Evolutionary conservation across 2,329 filamentous ascomycete genomes (phyloP).

Genomic region (Cladosporium velox): DNA sequence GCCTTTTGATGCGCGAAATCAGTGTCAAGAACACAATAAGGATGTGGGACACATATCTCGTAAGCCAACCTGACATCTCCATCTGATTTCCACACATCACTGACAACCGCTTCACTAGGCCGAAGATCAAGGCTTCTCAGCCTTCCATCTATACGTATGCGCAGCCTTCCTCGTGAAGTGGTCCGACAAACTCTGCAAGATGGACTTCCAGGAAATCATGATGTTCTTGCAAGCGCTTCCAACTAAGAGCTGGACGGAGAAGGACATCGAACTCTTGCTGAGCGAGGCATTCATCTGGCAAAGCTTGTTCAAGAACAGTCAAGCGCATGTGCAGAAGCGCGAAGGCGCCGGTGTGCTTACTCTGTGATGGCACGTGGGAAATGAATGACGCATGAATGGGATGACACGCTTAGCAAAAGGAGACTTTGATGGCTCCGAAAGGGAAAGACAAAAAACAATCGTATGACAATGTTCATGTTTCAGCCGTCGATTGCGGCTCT

Average conservation of each 20-base stretch:
- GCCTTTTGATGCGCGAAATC: constrained; percentile 94
- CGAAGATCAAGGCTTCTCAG: constrained; percentile 96
- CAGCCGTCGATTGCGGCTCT: not conserved
- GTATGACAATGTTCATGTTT: constrained; percentile 5
- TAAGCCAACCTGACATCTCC: constrained; percentile 49
- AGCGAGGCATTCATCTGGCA: constrained; percentile 99
- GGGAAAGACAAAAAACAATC: not conserved
- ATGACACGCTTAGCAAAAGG: constrained; percentile 2
- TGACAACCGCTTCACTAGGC: constrained; percentile 59
- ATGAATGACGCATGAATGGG: constrained; percentile 6
- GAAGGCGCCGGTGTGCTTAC: constrained; percentile 20
- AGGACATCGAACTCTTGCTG: constrained; percentile 92
- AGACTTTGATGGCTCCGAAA: not conserved
- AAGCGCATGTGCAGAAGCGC: constrained; percentile 71
- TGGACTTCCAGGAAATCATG: constrained; percentile 99
- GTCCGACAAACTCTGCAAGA: constrained; percentile 90
- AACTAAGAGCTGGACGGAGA: constrained; percentile 92
- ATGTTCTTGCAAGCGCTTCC: constrained; percentile 97
- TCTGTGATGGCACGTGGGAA: constrained; percentile 1
- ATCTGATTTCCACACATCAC: not conserved
- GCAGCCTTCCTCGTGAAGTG: constrained; percentile 98
- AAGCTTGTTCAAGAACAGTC: constrained; percentile 90
- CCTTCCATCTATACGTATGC: constrained; percentile 97
- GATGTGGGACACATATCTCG: constrained; percentile 99
- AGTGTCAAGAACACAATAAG: constrained; percentile 94